Conservation (phyloP, 2,329 filamentous ascomycete genomes). For the Tolypocladium ophioglossoides region DNA sequence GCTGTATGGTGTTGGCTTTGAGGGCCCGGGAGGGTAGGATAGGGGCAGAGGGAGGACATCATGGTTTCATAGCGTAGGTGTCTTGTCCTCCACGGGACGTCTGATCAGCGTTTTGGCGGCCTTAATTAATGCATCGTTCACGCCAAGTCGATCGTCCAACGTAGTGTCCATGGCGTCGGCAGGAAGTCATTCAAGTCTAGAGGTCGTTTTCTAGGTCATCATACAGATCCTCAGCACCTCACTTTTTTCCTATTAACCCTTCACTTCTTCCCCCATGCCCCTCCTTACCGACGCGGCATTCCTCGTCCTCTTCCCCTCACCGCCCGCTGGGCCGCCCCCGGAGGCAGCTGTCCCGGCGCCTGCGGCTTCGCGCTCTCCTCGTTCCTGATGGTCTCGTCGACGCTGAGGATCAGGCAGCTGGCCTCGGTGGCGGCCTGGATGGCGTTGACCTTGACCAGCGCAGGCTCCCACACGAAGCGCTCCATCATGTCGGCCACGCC, state of each 20-base stretch:
- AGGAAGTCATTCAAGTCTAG: conserved; percentile 4
- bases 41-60: background rate
- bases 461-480: conserved; percentile 94
- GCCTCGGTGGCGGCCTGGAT: conserved; percentile 94
- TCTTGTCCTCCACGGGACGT: background rate
- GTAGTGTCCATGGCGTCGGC: background rate
- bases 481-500: conserved; percentile 91
- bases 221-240: conserved; percentile 23
- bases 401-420: conserved; percentile 85
- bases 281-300: conserved; percentile 68
- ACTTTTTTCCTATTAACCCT: background rate
- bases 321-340: conserved; percentile 80
- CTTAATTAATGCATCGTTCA: background rate
- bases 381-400: conserved; percentile 98
- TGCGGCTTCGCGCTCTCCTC: conserved; percentile 84
- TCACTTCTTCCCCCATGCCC: background rate
- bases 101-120: background rate
- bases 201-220: conserved; percentile 20
- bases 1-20: conserved; percentile 20
- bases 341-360: conserved; percentile 66
- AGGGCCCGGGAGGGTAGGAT: conserved; percentile 6
- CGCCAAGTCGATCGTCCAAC: background rate
- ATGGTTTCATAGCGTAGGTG: background rate
- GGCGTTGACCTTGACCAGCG: conserved; percentile 92
- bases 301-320: conserved; percentile 74